phyloP scores from a whole-genome alignment of 306 rosid species.

The Castanopsis chinensis region DNA sequence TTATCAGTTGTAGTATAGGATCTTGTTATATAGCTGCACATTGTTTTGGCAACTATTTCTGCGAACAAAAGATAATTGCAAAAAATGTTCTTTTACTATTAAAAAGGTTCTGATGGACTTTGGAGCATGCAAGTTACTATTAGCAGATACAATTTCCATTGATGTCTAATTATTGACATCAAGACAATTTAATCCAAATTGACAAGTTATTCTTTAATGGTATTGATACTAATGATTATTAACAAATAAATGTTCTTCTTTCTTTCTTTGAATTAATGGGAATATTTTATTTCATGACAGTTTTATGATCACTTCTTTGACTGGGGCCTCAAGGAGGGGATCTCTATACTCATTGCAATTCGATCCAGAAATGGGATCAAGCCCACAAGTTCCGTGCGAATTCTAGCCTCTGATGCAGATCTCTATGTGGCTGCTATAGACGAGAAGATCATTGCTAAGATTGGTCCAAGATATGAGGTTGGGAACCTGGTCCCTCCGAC shows the following conservation, averaged over 20 bases:
- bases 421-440: slow-evolving; percentile 34
- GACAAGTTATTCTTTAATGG: neutral
- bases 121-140: too few relatives aligned
- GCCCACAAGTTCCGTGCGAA: slow-evolving; percentile 22
- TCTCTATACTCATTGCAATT: slow-evolving; percentile 18
- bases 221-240: neutral
- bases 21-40: too few relatives aligned
- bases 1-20: too few relatives aligned
- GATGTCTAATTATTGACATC: too few relatives aligned
- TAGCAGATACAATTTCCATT: too few relatives aligned
- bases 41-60: too few relatives aligned
- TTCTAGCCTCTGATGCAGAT: slow-evolving; percentile 33
- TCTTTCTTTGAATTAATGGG: neutral
- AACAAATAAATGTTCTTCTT: neutral
- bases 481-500: slow-evolving; percentile 27
- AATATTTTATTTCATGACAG: slow-evolving; percentile 13
- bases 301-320: slow-evolving; percentile 42
- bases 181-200: neutral
- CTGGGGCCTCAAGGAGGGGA: slow-evolving; percentile 30
- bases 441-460: slow-evolving; percentile 35
- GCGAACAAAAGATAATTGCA: too few relatives aligned
- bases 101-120: too few relatives aligned
- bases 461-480: slow-evolving; percentile 22
- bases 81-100: too few relatives aligned
- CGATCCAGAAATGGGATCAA: slow-evolving; percentile 33